Conservation (phyloP, 805 yeast genomes). For the Sugiyamaella chiloensis region DNA sequence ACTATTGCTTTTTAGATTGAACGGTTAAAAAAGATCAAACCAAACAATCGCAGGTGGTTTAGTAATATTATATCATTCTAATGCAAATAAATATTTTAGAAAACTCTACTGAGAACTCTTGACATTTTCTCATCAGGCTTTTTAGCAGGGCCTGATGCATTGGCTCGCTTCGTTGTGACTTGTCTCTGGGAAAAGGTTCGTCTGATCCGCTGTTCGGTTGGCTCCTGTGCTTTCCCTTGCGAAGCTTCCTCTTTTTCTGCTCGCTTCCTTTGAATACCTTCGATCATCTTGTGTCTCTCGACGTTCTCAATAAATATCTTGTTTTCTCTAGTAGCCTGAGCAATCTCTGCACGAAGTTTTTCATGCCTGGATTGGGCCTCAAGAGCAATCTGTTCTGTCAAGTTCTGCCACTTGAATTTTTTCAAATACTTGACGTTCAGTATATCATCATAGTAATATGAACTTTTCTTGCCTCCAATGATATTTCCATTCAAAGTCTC, state of each 20-base stretch:
- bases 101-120: slow-evolving; percentile 25
- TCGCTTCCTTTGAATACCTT: slow-evolving; percentile 56
- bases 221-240: slow-evolving; percentile 26
- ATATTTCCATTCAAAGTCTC: slow-evolving; percentile 81
- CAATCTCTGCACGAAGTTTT: slow-evolving; percentile 79
- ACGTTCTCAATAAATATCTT: slow-evolving; percentile 79
- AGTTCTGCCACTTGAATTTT: slow-evolving; percentile 92
- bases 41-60: too few relatives aligned
- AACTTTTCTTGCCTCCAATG: slow-evolving; percentile 88
- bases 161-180: slow-evolving; percentile 66
- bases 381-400: slow-evolving; percentile 87
- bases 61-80: too few relatives aligned
- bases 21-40: too few relatives aligned
- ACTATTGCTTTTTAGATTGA: too few relatives aligned
- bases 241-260: slow-evolving; percentile 31
- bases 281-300: slow-evolving; percentile 78
- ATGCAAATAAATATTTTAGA: slow-evolving; percentile 16
- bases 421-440: slow-evolving; percentile 85
- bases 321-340: slow-evolving; percentile 85
- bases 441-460: slow-evolving; percentile 90
- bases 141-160: slow-evolving; percentile 63
- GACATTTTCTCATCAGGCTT: slow-evolving; percentile 21
- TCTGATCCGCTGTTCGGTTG: slow-evolving; percentile 36
- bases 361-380: slow-evolving; percentile 88
- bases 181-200: slow-evolving; percentile 70